Evolutionary conservation across 345 rosid species (phyloP), one percentile per base, ranked within the genome.

Genomic region (Arabis hirsuta): DNA sequence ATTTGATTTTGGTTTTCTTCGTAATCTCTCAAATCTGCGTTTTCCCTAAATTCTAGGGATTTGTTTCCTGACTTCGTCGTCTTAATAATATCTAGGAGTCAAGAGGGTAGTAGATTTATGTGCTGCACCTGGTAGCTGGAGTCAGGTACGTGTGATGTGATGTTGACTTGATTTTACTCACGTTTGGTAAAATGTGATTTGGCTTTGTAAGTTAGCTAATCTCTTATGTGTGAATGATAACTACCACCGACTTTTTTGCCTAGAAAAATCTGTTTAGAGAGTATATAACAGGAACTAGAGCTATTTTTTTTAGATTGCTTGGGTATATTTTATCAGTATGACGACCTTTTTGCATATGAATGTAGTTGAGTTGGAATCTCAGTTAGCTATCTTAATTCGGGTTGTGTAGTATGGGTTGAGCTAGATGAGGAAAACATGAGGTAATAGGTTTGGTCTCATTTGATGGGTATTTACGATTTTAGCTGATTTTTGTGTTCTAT

Each of bases 41-140:
- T 50, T 3, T 26, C 7, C 10, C 24, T n/a, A 22, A 22, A 69
- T 34, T 48, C 2, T 22, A 22, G n/a, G 38, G 66, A 58, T 22
- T 22, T 22, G 24, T 0, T 19, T 38, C 12, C 11, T 10, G 14
- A 12, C 6, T 43, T 65, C 58, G 26, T 47, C 36, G 38, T 38
- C 4, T 10, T 38, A 0, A 27, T 77, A 9, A 41, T 80, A 52
- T 79, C 51, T 79, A 90, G 99, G 96, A 34, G 96, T 87, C 67
- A 91, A 91, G 78, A 90, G 88, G n/a, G 97, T 84, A 65, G 97
- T 95, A 9, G 98, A 95, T 85, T 82, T 91, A 71, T 91, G 99
- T 76, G 99, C 99, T 71, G 97, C 99, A 46, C 99, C 97, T 48
- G 97, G 99, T 79, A 91, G 99, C 79, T 90, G 97, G 96, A 90